These are phyloP conservation scores for Fusarium concolor DNA, from an alignment of 2,329 filamentous ascomycete genomes.

Conservation along the genomic window DNA sequence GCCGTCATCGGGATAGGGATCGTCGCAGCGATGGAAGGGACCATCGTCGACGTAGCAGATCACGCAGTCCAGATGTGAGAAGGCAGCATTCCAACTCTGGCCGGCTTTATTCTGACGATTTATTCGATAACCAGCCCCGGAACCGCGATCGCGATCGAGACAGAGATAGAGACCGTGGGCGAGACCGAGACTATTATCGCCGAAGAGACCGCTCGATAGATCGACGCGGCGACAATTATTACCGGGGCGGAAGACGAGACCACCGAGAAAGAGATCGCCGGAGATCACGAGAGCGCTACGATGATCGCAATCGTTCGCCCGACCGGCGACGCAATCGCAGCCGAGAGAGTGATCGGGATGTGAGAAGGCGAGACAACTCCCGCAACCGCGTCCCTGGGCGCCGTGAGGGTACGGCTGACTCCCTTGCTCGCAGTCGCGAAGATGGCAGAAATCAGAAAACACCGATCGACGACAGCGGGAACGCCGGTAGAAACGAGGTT, in stretches of 20 bases:
- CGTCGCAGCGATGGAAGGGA: conserved; percentile 63
- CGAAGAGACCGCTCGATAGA: conserved; percentile 78
- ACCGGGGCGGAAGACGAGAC: conserved; percentile 71
- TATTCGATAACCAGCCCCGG: conserved; percentile 61
- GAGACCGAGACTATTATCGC: conserved; percentile 68
- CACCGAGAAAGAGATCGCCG: conserved; percentile 67
- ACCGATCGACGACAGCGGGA: conserved; percentile 60
- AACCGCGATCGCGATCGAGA: conserved; percentile 69
- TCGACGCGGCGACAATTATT: conserved; percentile 73
- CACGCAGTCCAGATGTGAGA: conserved; percentile 73
- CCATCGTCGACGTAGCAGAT: conserved; percentile 67
- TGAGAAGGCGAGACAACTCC: conserved; percentile 80
- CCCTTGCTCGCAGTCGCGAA: conserved; percentile 73
- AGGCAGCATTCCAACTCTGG: conserved; percentile 34
- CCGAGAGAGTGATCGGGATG: conserved; percentile 72
- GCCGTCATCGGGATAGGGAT: conserved; percentile 69
- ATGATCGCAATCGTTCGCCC: conserved; percentile 68
- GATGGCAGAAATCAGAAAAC: conserved; percentile 68
- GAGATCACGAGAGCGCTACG: conserved; percentile 70
- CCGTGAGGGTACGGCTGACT: conserved; percentile 78
- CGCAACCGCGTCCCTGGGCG: conserved; percentile 72
- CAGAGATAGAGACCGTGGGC: conserved; percentile 64
- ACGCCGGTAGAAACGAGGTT: conserved; percentile 68
- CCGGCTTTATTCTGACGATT: conserved; percentile 55
- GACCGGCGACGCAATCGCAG: conserved; percentile 70